phyloP scores from a whole-genome alignment of 73 alveolate species.

The Paramecium caudatum region DNA sequence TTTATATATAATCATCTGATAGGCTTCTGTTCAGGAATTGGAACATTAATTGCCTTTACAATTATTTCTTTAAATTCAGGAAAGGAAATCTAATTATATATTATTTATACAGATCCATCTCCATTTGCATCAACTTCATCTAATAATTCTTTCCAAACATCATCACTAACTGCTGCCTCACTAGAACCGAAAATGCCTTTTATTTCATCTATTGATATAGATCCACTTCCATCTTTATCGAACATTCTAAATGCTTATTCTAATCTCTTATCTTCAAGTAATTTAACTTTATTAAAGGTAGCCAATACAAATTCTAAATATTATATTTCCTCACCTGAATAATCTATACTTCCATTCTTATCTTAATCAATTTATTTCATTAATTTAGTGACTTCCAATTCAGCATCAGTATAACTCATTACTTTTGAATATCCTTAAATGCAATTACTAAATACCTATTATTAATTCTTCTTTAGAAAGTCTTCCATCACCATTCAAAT shows the following conservation, averaged over 20 bases:
- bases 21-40: slow-evolving; percentile 8
- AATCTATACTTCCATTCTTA: slow-evolving; percentile 78
- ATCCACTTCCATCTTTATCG: slow-evolving; percentile 86
- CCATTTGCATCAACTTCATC: slow-evolving; percentile 87
- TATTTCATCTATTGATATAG: slow-evolving; percentile 81
- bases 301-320: slow-evolving; percentile 78
- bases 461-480: slow-evolving; percentile 82
- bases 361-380: slow-evolving; percentile 78
- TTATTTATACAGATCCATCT: slow-evolving; percentile 79
- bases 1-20: slow-evolving; percentile 26
- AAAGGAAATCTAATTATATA: slow-evolving; percentile 58
- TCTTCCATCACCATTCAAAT: slow-evolving; percentile 84
- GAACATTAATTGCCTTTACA: slow-evolving; percentile 50
- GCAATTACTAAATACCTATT: slow-evolving; percentile 25
- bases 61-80: slow-evolving; percentile 73
- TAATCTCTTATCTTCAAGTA: slow-evolving; percentile 71
- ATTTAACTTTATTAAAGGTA: slow-evolving; percentile 70
- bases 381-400: slow-evolving; percentile 76
- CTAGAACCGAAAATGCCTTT: slow-evolving; percentile 75
- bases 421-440: slow-evolving; percentile 73
- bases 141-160: slow-evolving; percentile 83
- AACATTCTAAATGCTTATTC: slow-evolving; percentile 78
- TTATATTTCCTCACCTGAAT: slow-evolving; percentile 66
- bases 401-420: slow-evolving; percentile 73
- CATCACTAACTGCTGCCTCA: slow-evolving; percentile 61